Evolutionary conservation across 371 early-diverging fungal species (phyloP).

Genomic region (Batkoa obscura): DNA sequence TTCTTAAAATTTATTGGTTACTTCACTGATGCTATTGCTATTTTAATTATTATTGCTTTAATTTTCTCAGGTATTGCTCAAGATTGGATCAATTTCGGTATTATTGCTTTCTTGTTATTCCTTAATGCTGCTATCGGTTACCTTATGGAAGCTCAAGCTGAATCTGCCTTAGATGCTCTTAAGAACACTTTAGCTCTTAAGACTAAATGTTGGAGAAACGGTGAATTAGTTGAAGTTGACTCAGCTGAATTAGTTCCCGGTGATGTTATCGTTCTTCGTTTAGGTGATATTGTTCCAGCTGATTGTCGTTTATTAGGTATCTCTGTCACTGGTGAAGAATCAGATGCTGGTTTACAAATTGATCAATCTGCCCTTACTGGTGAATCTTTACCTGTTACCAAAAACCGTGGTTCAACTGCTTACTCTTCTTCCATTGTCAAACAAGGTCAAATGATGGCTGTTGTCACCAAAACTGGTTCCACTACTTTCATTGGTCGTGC

Average conservation of each 20-base stretch:
- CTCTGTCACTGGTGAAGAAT: slow-evolving; percentile 54
- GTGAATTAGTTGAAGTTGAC: slow-evolving; percentile 60
- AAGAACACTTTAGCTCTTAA: slow-evolving; percentile 52
- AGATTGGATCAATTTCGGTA: slow-evolving; percentile 57
- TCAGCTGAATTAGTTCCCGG: slow-evolving; percentile 64
- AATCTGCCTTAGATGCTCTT: slow-evolving; percentile 73
- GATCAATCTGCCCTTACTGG: slow-evolving; percentile 94
- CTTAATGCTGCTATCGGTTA: slow-evolving; percentile 82
- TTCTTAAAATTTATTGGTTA: slow-evolving; percentile 71
- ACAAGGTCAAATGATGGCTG: slow-evolving; percentile 67
- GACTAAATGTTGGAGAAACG: slow-evolving; percentile 57
- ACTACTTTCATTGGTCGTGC: slow-evolving; percentile 80
- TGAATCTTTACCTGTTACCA: slow-evolving; percentile 74
- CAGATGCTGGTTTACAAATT: slow-evolving; percentile 57
- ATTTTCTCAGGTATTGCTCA: slow-evolving; percentile 47
- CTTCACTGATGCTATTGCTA: slow-evolving; percentile 77
- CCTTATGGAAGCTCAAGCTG: slow-evolving; percentile 76
- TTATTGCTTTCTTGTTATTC: slow-evolving; percentile 59
- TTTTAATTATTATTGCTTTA: slow-evolving; percentile 62
- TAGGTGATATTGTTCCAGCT: slow-evolving; percentile 90
- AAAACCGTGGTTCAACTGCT: slow-evolving; percentile 55
- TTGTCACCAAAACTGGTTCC: slow-evolving; percentile 67
- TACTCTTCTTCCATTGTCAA: slow-evolving; percentile 72
- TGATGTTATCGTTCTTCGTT: slow-evolving; percentile 68
- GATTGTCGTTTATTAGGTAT: slow-evolving; percentile 76